Percentiles rank a stretch among this genome's conserved stretches.
Conservation (phyloP, 306 rosid genomes). For the Biancaea sappan region DNA sequence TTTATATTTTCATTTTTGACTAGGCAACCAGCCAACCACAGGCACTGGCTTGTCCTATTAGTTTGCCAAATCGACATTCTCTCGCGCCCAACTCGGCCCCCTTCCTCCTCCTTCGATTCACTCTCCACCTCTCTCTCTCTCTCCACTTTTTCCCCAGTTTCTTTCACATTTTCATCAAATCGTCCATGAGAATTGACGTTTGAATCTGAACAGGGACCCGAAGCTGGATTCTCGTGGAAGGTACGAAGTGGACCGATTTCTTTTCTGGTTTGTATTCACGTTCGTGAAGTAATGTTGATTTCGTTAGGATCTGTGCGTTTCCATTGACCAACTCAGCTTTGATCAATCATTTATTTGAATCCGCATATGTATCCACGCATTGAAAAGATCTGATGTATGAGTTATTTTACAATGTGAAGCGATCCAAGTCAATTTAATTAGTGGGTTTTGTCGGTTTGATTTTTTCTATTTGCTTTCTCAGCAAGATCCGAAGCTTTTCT, state of each 20-base stretch:
- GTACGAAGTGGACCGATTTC: constrained; percentile 24
- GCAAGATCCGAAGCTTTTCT: constrained; percentile 32
- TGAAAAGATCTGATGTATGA: constrained; percentile 29
- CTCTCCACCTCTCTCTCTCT: background rate
- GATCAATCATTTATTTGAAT: constrained; percentile 17
- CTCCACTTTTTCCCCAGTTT: constrained; percentile 13
- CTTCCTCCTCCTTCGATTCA: constrained; percentile 30
- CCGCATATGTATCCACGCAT: background rate
- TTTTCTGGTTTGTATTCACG: background rate
- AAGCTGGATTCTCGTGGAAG: constrained; percentile 30
- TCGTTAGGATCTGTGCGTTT: constrained; percentile 15
- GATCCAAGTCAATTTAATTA: constrained; percentile 20
- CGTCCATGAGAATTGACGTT: constrained; percentile 17
- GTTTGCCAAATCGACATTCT: constrained; percentile 9
- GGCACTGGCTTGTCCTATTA: background rate
- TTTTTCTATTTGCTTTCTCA: constrained; percentile 1
- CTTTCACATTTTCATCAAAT: constrained; percentile 28
- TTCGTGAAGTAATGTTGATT: constrained; percentile 17
- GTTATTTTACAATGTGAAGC: constrained; percentile 20
- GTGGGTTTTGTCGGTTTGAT: constrained; percentile 3
- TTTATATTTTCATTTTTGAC: background rate
- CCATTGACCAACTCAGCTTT: background rate
- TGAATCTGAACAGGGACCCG: constrained; percentile 26
- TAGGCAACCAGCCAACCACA: background rate
- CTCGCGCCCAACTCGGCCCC: constrained; percentile 73